Evolutionary conservation across 1,284 basidiomycete genomes (phyloP).

Genomic region (Naganishia albida): DNA sequence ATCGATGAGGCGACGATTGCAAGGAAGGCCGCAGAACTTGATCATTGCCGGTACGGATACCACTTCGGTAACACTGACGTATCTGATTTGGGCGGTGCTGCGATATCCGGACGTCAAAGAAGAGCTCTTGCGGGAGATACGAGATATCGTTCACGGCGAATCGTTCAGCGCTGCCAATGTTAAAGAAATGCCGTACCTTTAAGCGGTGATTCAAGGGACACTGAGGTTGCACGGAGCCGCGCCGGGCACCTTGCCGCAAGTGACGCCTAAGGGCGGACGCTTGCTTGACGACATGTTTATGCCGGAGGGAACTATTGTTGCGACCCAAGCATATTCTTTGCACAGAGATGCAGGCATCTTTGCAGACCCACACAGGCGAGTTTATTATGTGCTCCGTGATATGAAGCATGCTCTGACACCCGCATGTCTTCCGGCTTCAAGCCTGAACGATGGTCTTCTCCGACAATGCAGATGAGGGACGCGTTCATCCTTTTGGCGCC

Average conservation of each 20-base stretch:
- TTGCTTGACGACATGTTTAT: constrained; percentile 1
- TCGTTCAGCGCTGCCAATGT: constrained; percentile 2
- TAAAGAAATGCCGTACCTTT: constrained; percentile 12
- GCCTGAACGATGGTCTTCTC: constrained; percentile 17
- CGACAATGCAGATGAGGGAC: constrained; percentile 12
- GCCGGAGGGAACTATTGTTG: constrained; percentile 9
- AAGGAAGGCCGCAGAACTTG: constrained; percentile 7
- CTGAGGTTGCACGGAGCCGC: constrained; percentile 19
- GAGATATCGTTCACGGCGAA: neutral
- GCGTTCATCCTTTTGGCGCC: constrained; percentile 24
- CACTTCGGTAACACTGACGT: constrained; percentile 19
- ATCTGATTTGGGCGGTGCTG: constrained; percentile 18
- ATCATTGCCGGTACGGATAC: constrained; percentile 22
- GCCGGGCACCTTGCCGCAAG: constrained; percentile 8
- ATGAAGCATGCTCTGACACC: no score
- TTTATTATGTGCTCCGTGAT: neutral
- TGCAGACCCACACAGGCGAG: constrained; percentile 12
- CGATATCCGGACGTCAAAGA: constrained; percentile 5
- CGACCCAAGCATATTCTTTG: constrained; percentile 18
- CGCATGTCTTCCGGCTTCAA: constrained; percentile 2
- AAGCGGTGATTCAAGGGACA: constrained; percentile 16
- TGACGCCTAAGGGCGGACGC: constrained; percentile 2
- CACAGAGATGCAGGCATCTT: constrained; percentile 13
- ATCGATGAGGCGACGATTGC: constrained; percentile 19
- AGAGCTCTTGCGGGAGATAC: constrained; percentile 6